These are phyloP conservation scores for Yamadazyma kanchanaburiensis DNA, from an alignment of 1,139 yeast genomes.

Conservation along the genomic window DNA sequence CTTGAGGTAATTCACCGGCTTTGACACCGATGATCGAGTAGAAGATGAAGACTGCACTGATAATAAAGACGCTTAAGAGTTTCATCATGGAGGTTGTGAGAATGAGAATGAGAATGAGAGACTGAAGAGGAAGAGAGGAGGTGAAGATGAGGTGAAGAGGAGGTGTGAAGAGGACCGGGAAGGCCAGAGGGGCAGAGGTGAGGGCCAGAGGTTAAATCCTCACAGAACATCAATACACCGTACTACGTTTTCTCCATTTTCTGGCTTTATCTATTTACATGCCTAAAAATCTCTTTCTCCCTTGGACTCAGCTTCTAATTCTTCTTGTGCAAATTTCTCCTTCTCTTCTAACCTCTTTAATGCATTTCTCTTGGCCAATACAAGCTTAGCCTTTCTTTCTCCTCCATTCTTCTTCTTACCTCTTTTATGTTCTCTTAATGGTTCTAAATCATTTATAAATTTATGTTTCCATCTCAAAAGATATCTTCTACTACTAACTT, in stretches of 20 bases:
- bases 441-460: constrained; percentile 53
- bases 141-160: too few species aligned
- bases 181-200: too few species aligned
- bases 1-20: constrained; percentile 33
- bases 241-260: too few species aligned
- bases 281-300: constrained; percentile 27
- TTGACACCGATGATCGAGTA: constrained; percentile 17
- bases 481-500: constrained; percentile 66
- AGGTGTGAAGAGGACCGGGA: neutral
- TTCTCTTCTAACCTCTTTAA: constrained; percentile 47
- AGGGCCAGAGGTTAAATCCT: too few species aligned
- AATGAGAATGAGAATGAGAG: too few species aligned
- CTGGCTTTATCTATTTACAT: constrained; percentile 3
- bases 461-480: constrained; percentile 51
- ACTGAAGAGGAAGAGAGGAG: neutral
- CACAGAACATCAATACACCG: too few species aligned
- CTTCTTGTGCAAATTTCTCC: constrained; percentile 25
- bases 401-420: constrained; percentile 88
- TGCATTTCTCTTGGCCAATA: constrained; percentile 67
- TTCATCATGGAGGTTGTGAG: too few species aligned
- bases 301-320: constrained; percentile 26
- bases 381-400: constrained; percentile 74
- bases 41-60: constrained; percentile 14
- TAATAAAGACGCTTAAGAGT: constrained; percentile 19
- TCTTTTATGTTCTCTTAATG: constrained; percentile 54